Conservation (phyloP, 139 green algal genomes). For the Chlamydomonas urium region DNA sequence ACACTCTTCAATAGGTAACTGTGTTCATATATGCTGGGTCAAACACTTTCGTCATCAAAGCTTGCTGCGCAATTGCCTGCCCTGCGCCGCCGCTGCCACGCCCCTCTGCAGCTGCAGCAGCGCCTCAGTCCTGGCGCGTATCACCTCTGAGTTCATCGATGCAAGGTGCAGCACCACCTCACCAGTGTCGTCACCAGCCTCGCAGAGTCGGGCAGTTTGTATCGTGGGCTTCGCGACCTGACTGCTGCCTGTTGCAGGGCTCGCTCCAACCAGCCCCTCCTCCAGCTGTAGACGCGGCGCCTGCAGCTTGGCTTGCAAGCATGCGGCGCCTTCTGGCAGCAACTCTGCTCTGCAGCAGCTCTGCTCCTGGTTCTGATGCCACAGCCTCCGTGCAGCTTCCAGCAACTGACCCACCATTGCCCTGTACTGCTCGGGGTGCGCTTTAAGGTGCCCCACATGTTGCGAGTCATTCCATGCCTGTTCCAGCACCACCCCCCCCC, state of each 20-base stretch:
- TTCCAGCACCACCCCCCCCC: not conserved
- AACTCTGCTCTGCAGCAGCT: too few relatives aligned
- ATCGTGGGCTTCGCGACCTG: not conserved
- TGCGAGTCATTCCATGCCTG: not conserved
- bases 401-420: not conserved
- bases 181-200: not conserved
- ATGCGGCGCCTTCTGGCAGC: too few relatives aligned
- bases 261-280: not conserved
- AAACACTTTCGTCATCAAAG: too few relatives aligned
- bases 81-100: too few relatives aligned
- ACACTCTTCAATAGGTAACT: too few relatives aligned
- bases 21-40: too few relatives aligned
- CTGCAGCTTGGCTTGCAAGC: too few relatives aligned
- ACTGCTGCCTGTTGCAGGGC: not conserved
- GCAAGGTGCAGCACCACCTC: not conserved
- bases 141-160: not conserved
- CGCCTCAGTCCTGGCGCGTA: too few relatives aligned
- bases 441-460: not conserved
- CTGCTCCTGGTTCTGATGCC: not conserved
- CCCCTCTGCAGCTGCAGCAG: not conserved
- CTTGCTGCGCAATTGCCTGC: not conserved
- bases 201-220: not conserved
- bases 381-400: not conserved
- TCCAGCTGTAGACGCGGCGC: too few relatives aligned
- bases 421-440: not conserved